Conservation (phyloP, 2,329 filamentous ascomycete genomes). For the Chrysoporthe deuterocubensis region DNA sequence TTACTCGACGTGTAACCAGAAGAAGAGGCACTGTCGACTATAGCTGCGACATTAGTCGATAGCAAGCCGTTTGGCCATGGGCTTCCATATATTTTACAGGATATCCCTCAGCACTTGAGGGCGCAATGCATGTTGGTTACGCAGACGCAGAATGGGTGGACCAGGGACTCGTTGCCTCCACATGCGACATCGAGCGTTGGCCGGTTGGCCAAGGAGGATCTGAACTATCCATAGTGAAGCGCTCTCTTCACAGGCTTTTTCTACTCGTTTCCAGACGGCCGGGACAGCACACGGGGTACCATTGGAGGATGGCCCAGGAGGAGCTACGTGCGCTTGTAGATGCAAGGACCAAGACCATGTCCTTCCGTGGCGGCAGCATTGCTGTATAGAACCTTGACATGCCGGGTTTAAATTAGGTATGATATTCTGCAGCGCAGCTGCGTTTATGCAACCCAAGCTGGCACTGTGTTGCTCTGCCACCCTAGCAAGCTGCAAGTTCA, state of each 20-base stretch:
- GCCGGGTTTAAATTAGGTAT: conserved; percentile 10
- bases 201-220: conserved; percentile 9
- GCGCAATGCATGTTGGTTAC: conserved; percentile 10
- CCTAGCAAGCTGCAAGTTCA: not conserved
- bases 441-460: conserved; percentile 5
- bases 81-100: conserved; percentile 2
- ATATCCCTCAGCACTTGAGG: not conserved
- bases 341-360: conserved; percentile 14
- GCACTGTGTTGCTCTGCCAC: conserved; percentile 23
- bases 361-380: conserved; percentile 3
- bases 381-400: conserved; percentile 12
- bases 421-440: conserved; percentile 15
- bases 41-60: not conserved
- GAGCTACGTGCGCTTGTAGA: conserved; percentile 10
- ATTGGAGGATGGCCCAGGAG: conserved; percentile 21
- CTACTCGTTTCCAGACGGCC: conserved; percentile 13
- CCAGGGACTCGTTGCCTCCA: conserved; percentile 17
- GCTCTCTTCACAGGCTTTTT: conserved; percentile 13
- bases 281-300: conserved; percentile 9
- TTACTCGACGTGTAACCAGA: not conserved
- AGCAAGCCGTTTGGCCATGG: not conserved
- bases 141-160: conserved; percentile 14
- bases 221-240: conserved; percentile 3
- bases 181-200: conserved; percentile 15
- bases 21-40: not conserved